Evolutionary conservation across 352 stramenopile species (phyloP).

Genomic region (Hyaloperonospora brassicae): DNA sequence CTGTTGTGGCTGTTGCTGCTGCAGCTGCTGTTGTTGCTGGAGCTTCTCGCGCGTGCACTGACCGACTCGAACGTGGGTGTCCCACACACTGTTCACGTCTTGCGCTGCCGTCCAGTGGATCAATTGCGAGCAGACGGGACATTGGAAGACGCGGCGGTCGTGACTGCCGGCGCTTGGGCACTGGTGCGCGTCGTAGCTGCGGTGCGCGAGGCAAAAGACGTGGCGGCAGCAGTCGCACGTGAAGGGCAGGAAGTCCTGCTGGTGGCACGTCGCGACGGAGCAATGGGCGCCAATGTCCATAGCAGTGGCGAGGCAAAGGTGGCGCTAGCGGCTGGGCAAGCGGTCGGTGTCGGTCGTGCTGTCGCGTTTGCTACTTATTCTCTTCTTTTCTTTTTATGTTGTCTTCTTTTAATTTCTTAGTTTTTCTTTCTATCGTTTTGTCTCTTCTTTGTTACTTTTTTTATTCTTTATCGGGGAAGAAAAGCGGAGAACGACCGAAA

Average conservation of each 20-base stretch:
- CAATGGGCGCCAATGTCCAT: slow-evolving; percentile 78
- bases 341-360: too few species aligned
- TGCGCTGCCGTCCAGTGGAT: slow-evolving; percentile 66
- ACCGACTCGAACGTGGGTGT: slow-evolving; percentile 52
- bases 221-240: slow-evolving; percentile 72
- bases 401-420: background rate
- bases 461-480: too few species aligned
- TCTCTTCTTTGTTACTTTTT: too few species aligned
- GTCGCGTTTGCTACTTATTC: too few species aligned
- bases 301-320: background rate
- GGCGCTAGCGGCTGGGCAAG: background rate
- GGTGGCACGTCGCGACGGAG: slow-evolving; percentile 49
- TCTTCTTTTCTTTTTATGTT: slow-evolving; percentile 1
- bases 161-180: slow-evolving; percentile 56
- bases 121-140: slow-evolving; percentile 54
- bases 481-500: background rate
- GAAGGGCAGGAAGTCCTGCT: slow-evolving; percentile 84
- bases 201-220: slow-evolving; percentile 81
- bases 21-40: slow-evolving; percentile 14
- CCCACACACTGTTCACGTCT: slow-evolving; percentile 71
- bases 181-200: slow-evolving; percentile 66
- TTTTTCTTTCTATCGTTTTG: too few species aligned
- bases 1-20: slow-evolving; percentile 14
- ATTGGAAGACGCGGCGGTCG: slow-evolving; percentile 64
- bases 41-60: slow-evolving; percentile 39